Conservation (phyloP, 2,329 filamentous ascomycete species). For the Aspergillus novoparasiticus region DNA sequence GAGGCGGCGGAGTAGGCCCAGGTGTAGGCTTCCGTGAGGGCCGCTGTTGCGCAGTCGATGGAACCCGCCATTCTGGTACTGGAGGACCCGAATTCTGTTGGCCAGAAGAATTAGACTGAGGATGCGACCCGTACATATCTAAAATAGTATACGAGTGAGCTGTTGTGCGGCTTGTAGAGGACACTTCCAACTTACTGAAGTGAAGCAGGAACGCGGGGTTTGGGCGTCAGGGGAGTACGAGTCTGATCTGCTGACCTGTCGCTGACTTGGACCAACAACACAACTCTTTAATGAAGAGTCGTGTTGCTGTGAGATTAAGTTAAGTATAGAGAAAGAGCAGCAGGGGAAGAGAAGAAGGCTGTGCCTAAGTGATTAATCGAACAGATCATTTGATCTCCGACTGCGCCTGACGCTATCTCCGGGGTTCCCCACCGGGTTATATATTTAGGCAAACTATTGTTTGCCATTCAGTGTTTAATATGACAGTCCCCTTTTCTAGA, state of each 20-base stretch:
- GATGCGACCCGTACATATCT: slow-evolving; percentile 39
- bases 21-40: slow-evolving; percentile 23
- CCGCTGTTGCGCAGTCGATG: slow-evolving; percentile 23
- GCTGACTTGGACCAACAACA: not conserved
- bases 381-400: not conserved
- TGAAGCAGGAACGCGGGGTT: slow-evolving; percentile 1
- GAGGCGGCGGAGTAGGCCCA: slow-evolving; percentile 26
- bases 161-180: not conserved
- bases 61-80: slow-evolving; percentile 44
- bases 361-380: not conserved
- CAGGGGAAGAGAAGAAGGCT: not conserved
- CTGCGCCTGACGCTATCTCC: not conserved
- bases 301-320: not conserved
- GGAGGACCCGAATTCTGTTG: slow-evolving; percentile 26
- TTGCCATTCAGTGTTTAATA: not conserved
- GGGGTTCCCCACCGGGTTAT: slow-evolving; percentile 1
- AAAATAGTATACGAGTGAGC: not conserved
- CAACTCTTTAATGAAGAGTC: not conserved
- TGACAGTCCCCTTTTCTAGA: slow-evolving; percentile 14
- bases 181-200: slow-evolving; percentile 6
- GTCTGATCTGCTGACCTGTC: not conserved
- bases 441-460: slow-evolving; percentile 1
- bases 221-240: not conserved
- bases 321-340: not conserved
- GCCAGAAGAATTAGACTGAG: slow-evolving; percentile 29